Conservation (phyloP, 257 asterid species). For the Solanum ahanhuiri region DNA sequence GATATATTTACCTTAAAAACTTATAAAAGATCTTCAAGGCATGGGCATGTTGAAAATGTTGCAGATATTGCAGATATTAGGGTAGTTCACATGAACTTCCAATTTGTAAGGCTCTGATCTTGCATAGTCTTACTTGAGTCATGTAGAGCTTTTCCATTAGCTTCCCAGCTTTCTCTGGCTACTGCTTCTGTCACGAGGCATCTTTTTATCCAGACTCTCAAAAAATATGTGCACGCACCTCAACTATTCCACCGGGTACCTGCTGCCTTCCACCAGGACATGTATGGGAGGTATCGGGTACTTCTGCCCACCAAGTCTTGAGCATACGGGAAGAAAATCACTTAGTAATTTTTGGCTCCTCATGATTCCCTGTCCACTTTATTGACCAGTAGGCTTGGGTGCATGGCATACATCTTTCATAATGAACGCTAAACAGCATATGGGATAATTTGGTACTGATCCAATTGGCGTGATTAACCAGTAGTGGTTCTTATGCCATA, state of each 20-base stretch:
- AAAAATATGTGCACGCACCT: neutral
- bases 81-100: neutral
- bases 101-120: neutral
- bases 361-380: neutral
- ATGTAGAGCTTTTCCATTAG: neutral
- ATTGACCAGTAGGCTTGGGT: neutral
- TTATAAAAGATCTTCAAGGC: neutral
- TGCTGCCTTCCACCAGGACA: neutral
- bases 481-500: neutral
- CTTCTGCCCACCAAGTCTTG: neutral
- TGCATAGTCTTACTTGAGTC: neutral
- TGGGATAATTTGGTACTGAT: neutral
- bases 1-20: neutral
- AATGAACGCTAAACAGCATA: neutral
- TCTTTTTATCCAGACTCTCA: neutral
- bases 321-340: neutral
- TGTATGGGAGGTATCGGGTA: neutral
- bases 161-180: neutral
- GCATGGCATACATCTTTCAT: neutral
- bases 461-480: neutral
- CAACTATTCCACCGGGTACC: neutral
- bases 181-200: neutral
- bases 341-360: neutral
- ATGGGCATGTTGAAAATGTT: neutral
- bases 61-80: neutral